These are phyloP conservation scores for Epichloe sibirici DNA, from an alignment of 2,329 filamentous ascomycete species.

Conservation along the genomic window DNA sequence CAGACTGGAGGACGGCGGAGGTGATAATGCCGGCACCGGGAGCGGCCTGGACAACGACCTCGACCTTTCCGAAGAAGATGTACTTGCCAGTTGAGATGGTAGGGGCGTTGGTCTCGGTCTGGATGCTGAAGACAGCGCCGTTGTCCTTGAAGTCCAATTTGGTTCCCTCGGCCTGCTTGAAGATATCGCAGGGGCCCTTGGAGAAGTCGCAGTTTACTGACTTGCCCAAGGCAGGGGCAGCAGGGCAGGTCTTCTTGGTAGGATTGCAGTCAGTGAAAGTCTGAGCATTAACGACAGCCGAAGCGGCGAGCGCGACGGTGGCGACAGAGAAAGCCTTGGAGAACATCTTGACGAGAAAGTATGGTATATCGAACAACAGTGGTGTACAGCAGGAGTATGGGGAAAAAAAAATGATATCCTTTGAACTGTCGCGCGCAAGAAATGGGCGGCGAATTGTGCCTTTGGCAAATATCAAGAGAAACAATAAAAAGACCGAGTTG, in stretches of 20 bases:
- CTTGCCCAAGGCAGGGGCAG: slow-evolving; percentile 64
- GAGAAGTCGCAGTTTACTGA: slow-evolving; percentile 58
- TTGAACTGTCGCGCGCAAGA: neutral
- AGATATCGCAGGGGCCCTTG: slow-evolving; percentile 50
- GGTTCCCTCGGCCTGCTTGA: slow-evolving; percentile 35
- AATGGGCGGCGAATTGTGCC: neutral
- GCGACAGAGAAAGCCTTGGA: slow-evolving; percentile 33
- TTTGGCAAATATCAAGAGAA: neutral
- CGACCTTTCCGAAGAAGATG: slow-evolving; percentile 91
- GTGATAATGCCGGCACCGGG: slow-evolving; percentile 79
- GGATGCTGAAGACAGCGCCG: slow-evolving; percentile 54
- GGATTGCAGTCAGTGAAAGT: slow-evolving; percentile 46
- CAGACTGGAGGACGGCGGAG: slow-evolving; percentile 79
- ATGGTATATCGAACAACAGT: neutral
- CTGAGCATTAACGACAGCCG: slow-evolving; percentile 39
- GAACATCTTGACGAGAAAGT: slow-evolving; percentile 21
- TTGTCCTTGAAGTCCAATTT: slow-evolving; percentile 32
- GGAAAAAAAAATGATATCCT: neutral
- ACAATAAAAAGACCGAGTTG: neutral
- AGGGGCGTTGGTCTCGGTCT: slow-evolving; percentile 50
- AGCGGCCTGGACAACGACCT: slow-evolving; percentile 66
- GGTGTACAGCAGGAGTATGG: neutral
- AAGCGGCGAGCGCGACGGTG: slow-evolving; percentile 36
- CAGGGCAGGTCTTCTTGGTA: slow-evolving; percentile 49
- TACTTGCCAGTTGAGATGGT: slow-evolving; percentile 73